These are phyloP conservation scores for Nemania abortiva DNA, from an alignment of 2,329 filamentous ascomycete species.

Conservation along the genomic window DNA sequence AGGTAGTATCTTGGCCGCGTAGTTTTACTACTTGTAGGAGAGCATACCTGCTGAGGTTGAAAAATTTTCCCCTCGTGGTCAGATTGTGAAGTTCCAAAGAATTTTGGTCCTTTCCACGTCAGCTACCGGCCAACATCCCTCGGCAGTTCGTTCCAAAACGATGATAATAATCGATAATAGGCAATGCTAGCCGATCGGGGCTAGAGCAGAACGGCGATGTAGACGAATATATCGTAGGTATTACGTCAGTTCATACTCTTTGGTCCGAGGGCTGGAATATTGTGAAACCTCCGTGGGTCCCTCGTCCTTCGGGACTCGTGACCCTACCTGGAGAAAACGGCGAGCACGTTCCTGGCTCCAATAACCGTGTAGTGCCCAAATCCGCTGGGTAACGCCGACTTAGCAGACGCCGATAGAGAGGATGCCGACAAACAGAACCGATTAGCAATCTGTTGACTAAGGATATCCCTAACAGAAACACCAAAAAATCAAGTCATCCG, in stretches of 20 bases:
- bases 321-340: background rate
- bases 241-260: background rate
- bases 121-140: background rate
- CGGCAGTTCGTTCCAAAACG: background rate
- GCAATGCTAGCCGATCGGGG: background rate
- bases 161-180: too few relatives aligned
- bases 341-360: background rate
- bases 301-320: background rate
- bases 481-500: background rate
- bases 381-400: background rate
- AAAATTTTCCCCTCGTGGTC: conserved; percentile 4
- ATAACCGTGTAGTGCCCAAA: background rate
- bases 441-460: background rate
- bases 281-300: background rate
- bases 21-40: background rate
- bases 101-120: conserved; percentile 1
- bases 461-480: background rate
- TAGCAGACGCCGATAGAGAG: background rate
- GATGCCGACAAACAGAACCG: background rate
- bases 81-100: background rate
- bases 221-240: conserved; percentile 2
- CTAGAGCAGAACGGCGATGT: background rate
- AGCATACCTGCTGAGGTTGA: background rate
- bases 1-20: background rate
- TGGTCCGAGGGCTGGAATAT: conserved; percentile 3